Evolutionary conservation across 2,329 filamentous ascomycete genomes (phyloP).

Genomic region (Leptodontidium sp.): DNA sequence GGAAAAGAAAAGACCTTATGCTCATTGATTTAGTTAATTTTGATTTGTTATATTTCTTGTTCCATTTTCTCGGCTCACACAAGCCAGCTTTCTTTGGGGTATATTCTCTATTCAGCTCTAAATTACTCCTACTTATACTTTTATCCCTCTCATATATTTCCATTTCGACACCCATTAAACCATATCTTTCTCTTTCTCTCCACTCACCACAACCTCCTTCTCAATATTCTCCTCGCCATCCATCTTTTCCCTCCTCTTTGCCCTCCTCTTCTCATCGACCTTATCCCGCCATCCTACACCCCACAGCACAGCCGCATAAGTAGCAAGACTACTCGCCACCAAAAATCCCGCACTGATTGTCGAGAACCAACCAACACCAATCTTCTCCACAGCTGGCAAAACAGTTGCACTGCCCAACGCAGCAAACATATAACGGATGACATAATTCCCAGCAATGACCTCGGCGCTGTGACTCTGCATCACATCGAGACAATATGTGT

Average conservation of each 20-base stretch:
- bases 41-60: no score
- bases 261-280: constrained; percentile 59
- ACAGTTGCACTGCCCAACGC: constrained; percentile 75
- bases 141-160: not conserved
- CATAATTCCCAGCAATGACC: constrained; percentile 82
- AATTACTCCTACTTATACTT: not conserved
- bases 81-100: not conserved
- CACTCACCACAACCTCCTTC: constrained; percentile 13
- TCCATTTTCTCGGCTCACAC: not conserved
- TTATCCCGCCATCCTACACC: constrained; percentile 50
- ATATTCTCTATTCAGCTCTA: not conserved
- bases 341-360: constrained; percentile 72
- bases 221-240: constrained; percentile 20
- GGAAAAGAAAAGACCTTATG: no score
- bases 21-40: no score
- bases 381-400: constrained; percentile 74
- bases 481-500: constrained; percentile 84
- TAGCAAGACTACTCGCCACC: constrained; percentile 45
- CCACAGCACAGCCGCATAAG: constrained; percentile 40
- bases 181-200: constrained; percentile 30
- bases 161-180: constrained; percentile 18
- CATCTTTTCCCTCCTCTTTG: constrained; percentile 44
- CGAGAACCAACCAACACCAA: constrained; percentile 84
- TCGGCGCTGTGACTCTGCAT: constrained; percentile 77
- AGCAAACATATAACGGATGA: constrained; percentile 78